These are phyloP conservation scores for Diutina sp. DNA, from an alignment of 1,139 yeast genomes.

Conservation along the genomic window DNA sequence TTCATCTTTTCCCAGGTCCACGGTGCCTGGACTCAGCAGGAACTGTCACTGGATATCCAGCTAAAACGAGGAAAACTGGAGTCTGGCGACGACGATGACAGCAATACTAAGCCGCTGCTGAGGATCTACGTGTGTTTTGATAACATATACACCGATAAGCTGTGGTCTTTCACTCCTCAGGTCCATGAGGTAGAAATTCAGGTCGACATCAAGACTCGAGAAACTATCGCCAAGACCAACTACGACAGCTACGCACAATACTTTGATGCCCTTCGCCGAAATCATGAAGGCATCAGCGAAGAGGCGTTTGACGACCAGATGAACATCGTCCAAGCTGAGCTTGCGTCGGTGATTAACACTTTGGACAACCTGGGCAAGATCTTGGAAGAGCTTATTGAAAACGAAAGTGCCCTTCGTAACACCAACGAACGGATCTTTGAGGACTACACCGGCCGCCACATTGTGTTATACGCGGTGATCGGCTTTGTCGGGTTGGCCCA, in stretches of 20 bases:
- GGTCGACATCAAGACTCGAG: slow-evolving; percentile 24
- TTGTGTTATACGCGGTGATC: slow-evolving; percentile 8
- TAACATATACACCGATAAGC: slow-evolving; percentile 27
- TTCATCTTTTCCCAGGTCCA: slow-evolving; percentile 27
- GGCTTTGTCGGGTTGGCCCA: not conserved
- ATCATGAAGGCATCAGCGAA: slow-evolving; percentile 14
- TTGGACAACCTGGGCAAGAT: slow-evolving; percentile 16
- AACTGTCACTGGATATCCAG: not conserved
- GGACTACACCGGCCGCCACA: slow-evolving; percentile 18
- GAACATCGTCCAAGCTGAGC: slow-evolving; percentile 16
- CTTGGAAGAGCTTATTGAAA: slow-evolving; percentile 17
- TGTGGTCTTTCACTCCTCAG: slow-evolving; percentile 28
- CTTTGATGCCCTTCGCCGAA: slow-evolving; percentile 13
- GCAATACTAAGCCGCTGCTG: slow-evolving; percentile 9
- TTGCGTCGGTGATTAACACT: slow-evolving; percentile 18
- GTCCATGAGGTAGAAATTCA: slow-evolving; percentile 19
- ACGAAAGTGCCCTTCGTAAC: slow-evolving; percentile 24
- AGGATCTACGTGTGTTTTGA: slow-evolving; percentile 29
- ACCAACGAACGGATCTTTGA: slow-evolving; percentile 27
- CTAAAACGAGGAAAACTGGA: slow-evolving; percentile 5
- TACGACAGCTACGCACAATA: slow-evolving; percentile 24
- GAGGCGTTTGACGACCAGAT: slow-evolving; percentile 22
- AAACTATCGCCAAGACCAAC: slow-evolving; percentile 21
- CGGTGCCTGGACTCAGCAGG: slow-evolving; percentile 1
- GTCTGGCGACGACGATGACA: slow-evolving; percentile 3